Percentiles rank a stretch among this genome's conserved stretches.
phyloP scores from a whole-genome alignment of 2,329 filamentous ascomycete genomes.

The Magnaporthales sp. region DNA sequence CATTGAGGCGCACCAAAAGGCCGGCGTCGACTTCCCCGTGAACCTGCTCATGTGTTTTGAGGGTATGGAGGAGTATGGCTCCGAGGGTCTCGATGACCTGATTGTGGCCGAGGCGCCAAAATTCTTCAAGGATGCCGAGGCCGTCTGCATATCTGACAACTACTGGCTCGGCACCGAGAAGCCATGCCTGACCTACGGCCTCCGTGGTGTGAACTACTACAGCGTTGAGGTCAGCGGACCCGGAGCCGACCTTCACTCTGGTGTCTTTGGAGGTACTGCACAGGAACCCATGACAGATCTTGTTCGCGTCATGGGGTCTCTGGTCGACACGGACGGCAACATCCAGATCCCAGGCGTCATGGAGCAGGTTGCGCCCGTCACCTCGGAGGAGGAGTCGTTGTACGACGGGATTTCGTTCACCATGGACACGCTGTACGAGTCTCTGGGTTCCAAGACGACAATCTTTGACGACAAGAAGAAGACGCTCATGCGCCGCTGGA shows the following conservation, averaged over 20 bases:
- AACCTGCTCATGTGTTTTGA: slow-evolving; percentile 99
- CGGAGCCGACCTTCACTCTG: slow-evolving; percentile 88
- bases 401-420: slow-evolving; percentile 89
- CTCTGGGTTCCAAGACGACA: slow-evolving; percentile 78
- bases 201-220: slow-evolving; percentile 98
- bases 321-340: slow-evolving; percentile 86
- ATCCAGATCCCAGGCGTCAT: slow-evolving; percentile 91
- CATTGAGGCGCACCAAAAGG: slow-evolving; percentile 95
- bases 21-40: slow-evolving; percentile 87
- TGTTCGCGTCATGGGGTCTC: slow-evolving; percentile 67
- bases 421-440: slow-evolving; percentile 92
- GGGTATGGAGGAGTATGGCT: slow-evolving; percentile 99
- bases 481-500: slow-evolving; percentile 93
- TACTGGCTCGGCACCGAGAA: slow-evolving; percentile 99
- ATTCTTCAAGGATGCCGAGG: slow-evolving; percentile 92
- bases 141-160: slow-evolving; percentile 98
- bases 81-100: slow-evolving; percentile 90
- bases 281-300: slow-evolving; percentile 99
- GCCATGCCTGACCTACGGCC: slow-evolving; percentile 93
- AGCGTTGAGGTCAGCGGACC: slow-evolving; percentile 84
- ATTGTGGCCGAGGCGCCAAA: slow-evolving; percentile 86
- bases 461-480: slow-evolving; percentile 84
- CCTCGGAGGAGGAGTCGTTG: slow-evolving; percentile 76
- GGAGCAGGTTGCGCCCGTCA: slow-evolving; percentile 85
- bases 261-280: slow-evolving; percentile 91